phyloP scores from a whole-genome alignment of 345 rosid species.

The Eutrema yunnanense region DNA sequence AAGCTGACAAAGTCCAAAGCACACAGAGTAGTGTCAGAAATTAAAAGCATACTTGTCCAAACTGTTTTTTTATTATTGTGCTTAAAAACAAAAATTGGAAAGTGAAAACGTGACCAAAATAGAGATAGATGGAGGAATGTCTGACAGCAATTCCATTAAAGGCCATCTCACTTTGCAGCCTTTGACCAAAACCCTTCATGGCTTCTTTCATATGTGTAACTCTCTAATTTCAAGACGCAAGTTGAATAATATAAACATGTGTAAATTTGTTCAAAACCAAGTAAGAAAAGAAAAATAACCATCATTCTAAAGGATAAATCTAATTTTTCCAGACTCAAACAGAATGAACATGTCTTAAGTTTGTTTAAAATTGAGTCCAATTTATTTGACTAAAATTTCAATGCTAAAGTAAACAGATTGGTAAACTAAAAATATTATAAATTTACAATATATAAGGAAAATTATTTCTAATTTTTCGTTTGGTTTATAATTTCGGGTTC shows the following conservation, averaged over 20 bases:
- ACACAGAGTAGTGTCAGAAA: conserved; percentile 23
- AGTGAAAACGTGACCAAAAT: conserved; percentile 9
- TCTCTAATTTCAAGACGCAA: conserved; percentile 19
- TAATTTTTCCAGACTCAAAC: not conserved
- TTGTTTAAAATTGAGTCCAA: not conserved
- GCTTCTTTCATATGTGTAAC: not conserved
- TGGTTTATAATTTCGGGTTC: no score
- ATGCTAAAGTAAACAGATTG: not conserved
- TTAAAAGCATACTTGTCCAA: conserved; percentile 17
- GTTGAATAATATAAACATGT: not conserved
- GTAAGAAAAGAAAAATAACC: not conserved
- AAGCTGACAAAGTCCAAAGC: conserved; percentile 26
- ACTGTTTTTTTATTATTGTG: not conserved
- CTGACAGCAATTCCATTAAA: conserved; percentile 13
- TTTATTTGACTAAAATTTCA: not conserved
- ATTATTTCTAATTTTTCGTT: no score
- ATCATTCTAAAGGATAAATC: not conserved
- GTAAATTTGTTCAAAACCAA: not conserved
- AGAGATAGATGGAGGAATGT: conserved; percentile 20
- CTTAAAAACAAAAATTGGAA: not conserved
- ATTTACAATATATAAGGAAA: no score
- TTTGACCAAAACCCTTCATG: conserved; percentile 28
- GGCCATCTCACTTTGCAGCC: conserved; percentile 11
- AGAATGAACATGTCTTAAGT: not conserved
- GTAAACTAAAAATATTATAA: no score